Base-by-base conservation (phyloP, 177 flowering plant species). In the Vitis hybrid region DNA sequence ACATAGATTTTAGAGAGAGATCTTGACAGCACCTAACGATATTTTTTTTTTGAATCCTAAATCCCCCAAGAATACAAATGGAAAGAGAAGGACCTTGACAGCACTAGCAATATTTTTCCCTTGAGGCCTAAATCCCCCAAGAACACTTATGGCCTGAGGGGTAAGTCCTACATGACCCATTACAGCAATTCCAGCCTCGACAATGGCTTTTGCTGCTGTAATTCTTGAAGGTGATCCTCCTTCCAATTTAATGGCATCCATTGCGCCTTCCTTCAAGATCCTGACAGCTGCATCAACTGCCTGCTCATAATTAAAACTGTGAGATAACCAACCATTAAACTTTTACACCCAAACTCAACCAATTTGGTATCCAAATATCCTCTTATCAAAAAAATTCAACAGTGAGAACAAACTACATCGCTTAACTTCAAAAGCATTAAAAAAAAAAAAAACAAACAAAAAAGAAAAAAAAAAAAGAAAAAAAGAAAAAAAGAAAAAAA, bases 121-220 rank as follows among this genome's bases (percentile, higher is more conserved):
- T 75, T 95, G 99, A 67, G 98, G 98, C 82, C 97, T 90, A 78
- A 96, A 96, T 52, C 99, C 97, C 4, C 98, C 99, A 62, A 95
- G 93, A 78, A 93, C 98, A 74, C 98, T 93, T 57, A 95, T 92
- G 10, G 99, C 97, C 72, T 93, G 99, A 69, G 97, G 98, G 11
- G 98, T 93, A 14, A 96, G 88, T 1, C 99, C 98, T 16, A 93
- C 99, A 76, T 96, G 98, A 10, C 99, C 98, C 86, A 95, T 95
- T 26, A 93, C 98, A 0, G 98, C 99, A 84, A 96, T 92, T 45
- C 98, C 99, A 14, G 98, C 92, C 77, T 93, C 97, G 12, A 93
- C 97, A 68, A 96, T 92, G 29, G 91, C 82, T 78, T 86, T 93
- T 8, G 98, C 99, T 11, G 95, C 97, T 7, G 84, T 73, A n/a